Conservation (phyloP, 2,329 filamentous ascomycete species). For the Coleophoma crateriformis region DNA sequence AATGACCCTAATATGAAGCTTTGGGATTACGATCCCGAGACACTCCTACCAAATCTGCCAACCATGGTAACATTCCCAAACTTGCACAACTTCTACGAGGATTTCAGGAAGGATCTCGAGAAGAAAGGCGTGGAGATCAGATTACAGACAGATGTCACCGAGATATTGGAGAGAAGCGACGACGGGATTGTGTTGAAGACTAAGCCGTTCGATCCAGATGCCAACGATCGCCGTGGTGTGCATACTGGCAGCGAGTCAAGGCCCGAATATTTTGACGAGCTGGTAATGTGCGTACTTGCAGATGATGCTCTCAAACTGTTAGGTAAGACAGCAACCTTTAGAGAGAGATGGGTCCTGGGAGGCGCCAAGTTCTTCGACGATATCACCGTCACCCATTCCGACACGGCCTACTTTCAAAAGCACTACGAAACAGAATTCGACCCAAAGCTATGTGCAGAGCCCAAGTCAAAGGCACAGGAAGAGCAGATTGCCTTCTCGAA, state of each 20-base stretch:
- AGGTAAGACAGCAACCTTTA: constrained; percentile 48
- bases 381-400: constrained; percentile 64
- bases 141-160: constrained; percentile 48
- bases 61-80: constrained; percentile 64
- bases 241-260: constrained; percentile 34
- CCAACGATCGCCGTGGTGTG: constrained; percentile 37
- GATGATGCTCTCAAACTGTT: constrained; percentile 60
- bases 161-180: constrained; percentile 44
- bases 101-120: constrained; percentile 49
- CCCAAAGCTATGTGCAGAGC: constrained; percentile 41
- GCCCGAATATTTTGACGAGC: constrained; percentile 56
- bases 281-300: constrained; percentile 60
- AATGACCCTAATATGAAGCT: constrained; percentile 53
- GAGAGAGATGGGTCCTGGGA: constrained; percentile 64
- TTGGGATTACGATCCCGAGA: constrained; percentile 52
- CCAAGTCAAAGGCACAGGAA: constrained; percentile 34
- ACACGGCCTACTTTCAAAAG: constrained; percentile 58
- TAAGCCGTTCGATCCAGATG: constrained; percentile 37
- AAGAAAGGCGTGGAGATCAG: constrained; percentile 50
- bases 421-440: constrained; percentile 62
- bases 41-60: constrained; percentile 51
- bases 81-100: constrained; percentile 53
- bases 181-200: constrained; percentile 45
- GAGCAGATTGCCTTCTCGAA: constrained; percentile 35
- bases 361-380: constrained; percentile 62